Base-by-base conservation (phyloP, 306 rosid species). In the Mimosa pudica region DNA sequence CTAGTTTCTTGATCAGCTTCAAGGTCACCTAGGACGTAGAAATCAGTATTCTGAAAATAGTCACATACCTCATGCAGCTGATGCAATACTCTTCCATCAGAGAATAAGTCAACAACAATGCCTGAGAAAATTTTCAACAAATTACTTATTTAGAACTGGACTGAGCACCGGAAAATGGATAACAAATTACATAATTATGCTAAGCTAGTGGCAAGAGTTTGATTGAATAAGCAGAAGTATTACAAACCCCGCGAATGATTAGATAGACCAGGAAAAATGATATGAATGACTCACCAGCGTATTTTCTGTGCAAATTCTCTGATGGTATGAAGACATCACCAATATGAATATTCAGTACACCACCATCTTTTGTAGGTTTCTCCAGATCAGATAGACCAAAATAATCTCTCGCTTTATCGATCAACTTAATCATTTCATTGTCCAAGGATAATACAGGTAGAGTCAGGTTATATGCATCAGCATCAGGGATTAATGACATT, bases 351-450 rank as follows among this genome's bases (percentile, higher is more conserved):
- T 87, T 95, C 52, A 95, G 92, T 69, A 87, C 30, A 52, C 98
- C 98, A 61, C 98, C 97, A 79, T 88, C 89, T 70, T 85, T 64
- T 67, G 97, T 90, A 74, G 11, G 77, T 85, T 91, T 91, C 91
- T 95, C 98, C 81, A 92, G 90, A 80, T 83, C 90, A 69, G 89
- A 90, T 32, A 95, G 88, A 64, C 98, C 97, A 84, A 95, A 74
- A 75, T 84, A 86, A 14, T 87, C 89, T 83, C 98, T 92, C 1
- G 97, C 97, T 89, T 91, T 86, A 80, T 91, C 90, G 71, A 95
- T 92, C 87, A 95, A 89, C 98, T 95, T 76, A 32, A 82, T 77
- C 63, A 64, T 77, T 81, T 24, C 54, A 61, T 75, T 76, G 72
- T 79, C 47, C 62, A 73, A 36, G 74, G 79, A 60, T 77, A 81